These are phyloP conservation scores for Rhododendron molle DNA, from an alignment of 148 eudicot genomes.

Conservation along the genomic window DNA sequence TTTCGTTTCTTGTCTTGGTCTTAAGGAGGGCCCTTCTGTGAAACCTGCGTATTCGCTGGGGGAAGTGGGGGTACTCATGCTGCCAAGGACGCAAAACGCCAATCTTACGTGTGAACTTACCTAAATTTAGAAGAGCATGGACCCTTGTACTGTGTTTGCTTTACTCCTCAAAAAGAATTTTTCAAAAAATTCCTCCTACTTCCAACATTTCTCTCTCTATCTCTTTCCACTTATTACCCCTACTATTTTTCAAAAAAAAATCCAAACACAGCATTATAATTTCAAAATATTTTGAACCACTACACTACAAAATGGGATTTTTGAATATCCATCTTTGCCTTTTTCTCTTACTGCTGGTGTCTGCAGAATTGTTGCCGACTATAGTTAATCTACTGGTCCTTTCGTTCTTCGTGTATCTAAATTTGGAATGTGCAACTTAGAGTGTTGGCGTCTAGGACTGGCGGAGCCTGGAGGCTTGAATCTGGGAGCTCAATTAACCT, in stretches of 20 bases:
- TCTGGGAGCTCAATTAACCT: neutral
- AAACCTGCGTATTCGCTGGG: neutral
- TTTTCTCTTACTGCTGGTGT: neutral
- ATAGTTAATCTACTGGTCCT: neutral
- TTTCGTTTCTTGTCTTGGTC: neutral
- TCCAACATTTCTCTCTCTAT: too few species aligned
- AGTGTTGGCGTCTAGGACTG: neutral
- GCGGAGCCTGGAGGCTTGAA: neutral
- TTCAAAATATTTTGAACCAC: neutral
- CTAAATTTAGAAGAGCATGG: neutral
- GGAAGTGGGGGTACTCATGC: neutral
- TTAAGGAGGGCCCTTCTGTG: constrained; percentile 5
- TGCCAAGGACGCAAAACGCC: neutral
- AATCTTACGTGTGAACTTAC: neutral
- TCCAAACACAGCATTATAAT: too few species aligned
- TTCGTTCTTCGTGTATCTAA: neutral
- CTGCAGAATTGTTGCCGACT: neutral
- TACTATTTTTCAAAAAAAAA: too few species aligned
- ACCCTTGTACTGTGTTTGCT: too few species aligned
- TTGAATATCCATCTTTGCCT: neutral
- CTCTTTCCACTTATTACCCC: too few species aligned
- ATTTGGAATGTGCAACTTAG: neutral
- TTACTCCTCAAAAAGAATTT: too few species aligned
- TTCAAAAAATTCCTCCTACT: too few species aligned
- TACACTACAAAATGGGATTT: neutral